Evolutionary conservation across 192 early-diverging fungal genomes (phyloP), one percentile per base, ranked within the genome.

Genomic region (Irineochytrium annulatum): DNA sequence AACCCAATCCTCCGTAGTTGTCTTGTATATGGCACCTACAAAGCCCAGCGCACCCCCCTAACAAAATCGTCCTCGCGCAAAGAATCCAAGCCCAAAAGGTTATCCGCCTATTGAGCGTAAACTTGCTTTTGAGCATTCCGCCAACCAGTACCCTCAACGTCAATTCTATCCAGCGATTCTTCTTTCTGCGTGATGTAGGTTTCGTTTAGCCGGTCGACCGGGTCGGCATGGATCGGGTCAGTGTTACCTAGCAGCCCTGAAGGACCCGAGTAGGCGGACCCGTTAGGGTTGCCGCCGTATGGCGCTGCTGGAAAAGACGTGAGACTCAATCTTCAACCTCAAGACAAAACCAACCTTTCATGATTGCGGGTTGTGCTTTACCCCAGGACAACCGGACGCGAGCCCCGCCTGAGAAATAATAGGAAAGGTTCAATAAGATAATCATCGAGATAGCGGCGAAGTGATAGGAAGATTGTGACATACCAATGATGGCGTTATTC

Each of bases 401-500:
- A 14, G 82, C 81, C 13, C 82, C 81, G 41, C 72, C 77, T 79
- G 51, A 32, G 8, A 41, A 68, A 22, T 30, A 34, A 43, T 69
- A 56, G 26, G 13, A 44, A 20, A 26, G 30, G 16, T 29, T 17
- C 28, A 45, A 34, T 3, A 13, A 16, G 17, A 4, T 29, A 20
- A 33, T 19, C 11, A 37, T 44, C 20, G 33, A n/a, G n/a, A n/a
- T n/a, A n/a, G n/a, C n/a, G 41, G 17, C 27, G 34, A 43, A 68
- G 17, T 17, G 48, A 24, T 0, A 27, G 8, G 20, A 52, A 43
- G 20, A 30, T 29, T 19, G 3, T 22, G 13, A 27, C 57, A 34
- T 62, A 68, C 92, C 92, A 55, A 98, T 86, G 52, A 84, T 75
- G 67, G 86, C 87, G 20, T 91, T 91, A 68, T 94, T 89, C 84